Base-by-base conservation (phyloP, 495 filamentous ascomycete genomes). In the Hypomontagnella monticulosa region DNA sequence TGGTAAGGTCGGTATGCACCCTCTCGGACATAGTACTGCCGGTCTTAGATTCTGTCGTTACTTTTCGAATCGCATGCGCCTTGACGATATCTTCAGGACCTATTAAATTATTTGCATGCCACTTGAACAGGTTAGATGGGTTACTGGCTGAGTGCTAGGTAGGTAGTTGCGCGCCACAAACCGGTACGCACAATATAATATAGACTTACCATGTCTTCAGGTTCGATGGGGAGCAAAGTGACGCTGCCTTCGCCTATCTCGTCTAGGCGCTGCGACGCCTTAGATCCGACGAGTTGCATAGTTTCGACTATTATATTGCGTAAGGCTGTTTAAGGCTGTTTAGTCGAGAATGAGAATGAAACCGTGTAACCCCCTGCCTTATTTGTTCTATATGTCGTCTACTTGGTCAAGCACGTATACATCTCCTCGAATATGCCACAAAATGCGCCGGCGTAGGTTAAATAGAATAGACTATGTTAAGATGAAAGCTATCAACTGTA, bases 91-190 rank as follows among this genome's bases (percentile, higher is more conserved):
- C 96, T 36, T 79, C 83, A 19, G 88, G 85, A 10, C 88, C 86
- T 74, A 99, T 94, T 36, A 99, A 84, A 79, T 99, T 99, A 83
- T 97, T 93, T 74, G 90, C 89, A 71, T 97, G 93, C 95, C 95
- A 99, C 91, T 95, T 48, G 18, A 10, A 27, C 23, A 34, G 44
- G 15, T 49, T 38, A 44, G 23, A 53, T 33, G 16, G 11, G 23
- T 11, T 18, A 38, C 19, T n/a, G n/a, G n/a, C n/a, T n/a, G n/a
- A n/a, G n/a, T n/a, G n/a, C n/a, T n/a, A 40, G 46, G 46, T 42
- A 52, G 41, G 40, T 43, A 56, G 59, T 20, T 48, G 11, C 37
- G 46, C 41, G 7, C 34, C n/a, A 11, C 46, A 34, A 46, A 36
- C 10, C 33, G 32, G 3, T 15, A 16, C 30, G 32, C 7, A 40